phyloP scores from a whole-genome alignment of 331 rosid genomes.

The Stylosanthes scabra region DNA sequence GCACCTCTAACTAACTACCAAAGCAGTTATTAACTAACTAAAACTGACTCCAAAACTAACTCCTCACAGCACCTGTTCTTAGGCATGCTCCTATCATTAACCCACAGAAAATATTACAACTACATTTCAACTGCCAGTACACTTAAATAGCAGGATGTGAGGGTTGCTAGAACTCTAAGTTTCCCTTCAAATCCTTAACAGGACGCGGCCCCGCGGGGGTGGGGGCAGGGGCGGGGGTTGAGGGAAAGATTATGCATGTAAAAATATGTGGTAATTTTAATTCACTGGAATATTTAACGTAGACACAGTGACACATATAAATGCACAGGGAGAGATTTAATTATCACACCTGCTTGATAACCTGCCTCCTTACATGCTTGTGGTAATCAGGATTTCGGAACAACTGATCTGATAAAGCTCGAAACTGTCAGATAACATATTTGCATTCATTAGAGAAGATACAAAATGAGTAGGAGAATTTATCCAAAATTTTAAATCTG shows the following conservation, averaged over 20 bases:
- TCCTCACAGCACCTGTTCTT: too few relatives aligned
- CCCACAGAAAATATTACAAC: conserved; percentile 8
- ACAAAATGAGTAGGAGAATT: conserved; percentile 16
- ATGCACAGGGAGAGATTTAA: conserved; percentile 33
- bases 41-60: too few relatives aligned
- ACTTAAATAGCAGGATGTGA: neutral
- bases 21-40: too few relatives aligned
- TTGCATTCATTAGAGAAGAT: conserved; percentile 30
- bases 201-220: too few relatives aligned
- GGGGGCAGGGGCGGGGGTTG: too few relatives aligned
- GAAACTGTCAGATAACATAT: conserved; percentile 68
- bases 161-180: neutral
- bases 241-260: neutral
- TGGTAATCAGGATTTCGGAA: conserved; percentile 83
- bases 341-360: conserved; percentile 81
- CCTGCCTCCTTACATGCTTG: conserved; percentile 92
- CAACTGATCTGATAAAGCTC: conserved; percentile 98
- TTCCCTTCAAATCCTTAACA: neutral
- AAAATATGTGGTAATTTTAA: neutral
- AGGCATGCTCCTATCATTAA: too few relatives aligned
- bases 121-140: conserved; percentile 12
- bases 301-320: conserved; percentile 22
- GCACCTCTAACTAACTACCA: too few relatives aligned
- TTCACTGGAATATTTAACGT: conserved; percentile 18
- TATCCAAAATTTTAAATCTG: conserved; percentile 29